phyloP scores from a whole-genome alignment of 2,329 filamentous ascomycete species.

The Trichoderma brevicompactum region DNA sequence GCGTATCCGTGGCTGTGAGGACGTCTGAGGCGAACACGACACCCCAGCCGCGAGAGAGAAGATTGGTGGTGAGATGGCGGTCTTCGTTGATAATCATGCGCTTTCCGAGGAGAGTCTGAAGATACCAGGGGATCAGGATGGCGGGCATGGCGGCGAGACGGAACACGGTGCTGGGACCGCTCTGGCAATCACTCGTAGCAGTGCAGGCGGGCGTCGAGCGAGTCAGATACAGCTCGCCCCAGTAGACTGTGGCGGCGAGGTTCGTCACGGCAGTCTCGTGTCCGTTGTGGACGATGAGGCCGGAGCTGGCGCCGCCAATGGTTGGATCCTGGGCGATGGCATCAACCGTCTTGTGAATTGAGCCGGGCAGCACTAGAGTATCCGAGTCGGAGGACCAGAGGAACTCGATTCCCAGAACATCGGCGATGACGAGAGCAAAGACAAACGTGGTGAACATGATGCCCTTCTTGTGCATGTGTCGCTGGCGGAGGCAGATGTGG shows the following conservation, averaged over 20 bases:
- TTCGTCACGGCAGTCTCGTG: conserved; percentile 32
- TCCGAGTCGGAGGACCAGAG: conserved; percentile 38
- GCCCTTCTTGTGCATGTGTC: conserved; percentile 37
- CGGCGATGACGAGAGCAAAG: conserved; percentile 36
- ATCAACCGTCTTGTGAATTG: conserved; percentile 33
- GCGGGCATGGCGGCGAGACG: conserved; percentile 34
- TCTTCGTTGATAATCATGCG: conserved; percentile 39
- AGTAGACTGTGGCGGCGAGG: conserved; percentile 35
- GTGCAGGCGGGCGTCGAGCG: conserved; percentile 34
- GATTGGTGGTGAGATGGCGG: conserved; percentile 36
- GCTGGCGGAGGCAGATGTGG: conserved; percentile 35
- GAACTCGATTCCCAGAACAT: conserved; percentile 35
- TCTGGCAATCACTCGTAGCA: conserved; percentile 37
- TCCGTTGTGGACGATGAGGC: conserved; percentile 35
- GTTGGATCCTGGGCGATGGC: conserved; percentile 32
- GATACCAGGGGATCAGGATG: conserved; percentile 36
- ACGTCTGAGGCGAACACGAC: conserved; percentile 38
- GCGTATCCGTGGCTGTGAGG: conserved; percentile 34
- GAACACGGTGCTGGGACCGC: conserved; percentile 36
- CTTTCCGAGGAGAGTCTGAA: conserved; percentile 35
- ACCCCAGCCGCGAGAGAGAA: conserved; percentile 37
- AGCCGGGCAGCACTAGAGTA: conserved; percentile 33
- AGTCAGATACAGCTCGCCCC: conserved; percentile 37
- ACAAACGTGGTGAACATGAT: conserved; percentile 38
- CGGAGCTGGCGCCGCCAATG: conserved; percentile 37